Conservation (phyloP, 1,139 yeast species). For the Kodamaea sp. region DNA sequence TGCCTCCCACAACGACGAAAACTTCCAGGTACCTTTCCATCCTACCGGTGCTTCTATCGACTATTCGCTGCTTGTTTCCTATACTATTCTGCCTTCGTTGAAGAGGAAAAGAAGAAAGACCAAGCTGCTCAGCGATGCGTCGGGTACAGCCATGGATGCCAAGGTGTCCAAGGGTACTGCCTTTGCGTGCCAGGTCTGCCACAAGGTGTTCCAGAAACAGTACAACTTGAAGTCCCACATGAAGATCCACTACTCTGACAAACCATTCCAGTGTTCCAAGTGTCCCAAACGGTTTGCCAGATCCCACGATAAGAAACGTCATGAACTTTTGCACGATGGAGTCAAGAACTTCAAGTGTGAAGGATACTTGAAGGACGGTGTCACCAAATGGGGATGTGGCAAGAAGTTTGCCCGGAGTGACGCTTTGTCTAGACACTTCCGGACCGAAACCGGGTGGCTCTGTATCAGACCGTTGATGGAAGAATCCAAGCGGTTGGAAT, state of each 20-base stretch:
- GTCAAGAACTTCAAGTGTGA: slow-evolving; percentile 57
- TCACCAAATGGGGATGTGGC: slow-evolving; percentile 60
- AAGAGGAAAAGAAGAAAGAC: slow-evolving; percentile 33
- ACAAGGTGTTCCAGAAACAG: slow-evolving; percentile 52
- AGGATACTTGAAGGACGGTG: slow-evolving; percentile 52
- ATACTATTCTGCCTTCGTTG: slow-evolving; percentile 38
- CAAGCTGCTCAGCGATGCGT: slow-evolving; percentile 9
- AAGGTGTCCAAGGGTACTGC: slow-evolving; percentile 8
- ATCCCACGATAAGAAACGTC: slow-evolving; percentile 58
- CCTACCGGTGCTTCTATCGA: slow-evolving; percentile 24
- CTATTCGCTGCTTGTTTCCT: slow-evolving; percentile 39
- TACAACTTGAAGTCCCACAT: slow-evolving; percentile 58
- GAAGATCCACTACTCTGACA: slow-evolving; percentile 58
- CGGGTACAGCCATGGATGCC: slow-evolving; percentile 1
- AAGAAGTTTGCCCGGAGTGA: slow-evolving; percentile 59
- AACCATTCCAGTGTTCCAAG: slow-evolving; percentile 51
- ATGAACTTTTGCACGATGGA: slow-evolving; percentile 56
- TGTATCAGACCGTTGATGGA: slow-evolving; percentile 58
- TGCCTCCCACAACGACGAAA: slow-evolving; percentile 1
- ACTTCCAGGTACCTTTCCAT: slow-evolving; percentile 4
- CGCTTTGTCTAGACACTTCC: slow-evolving; percentile 57
- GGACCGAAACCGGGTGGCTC: slow-evolving; percentile 60
- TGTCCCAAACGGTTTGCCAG: slow-evolving; percentile 57
- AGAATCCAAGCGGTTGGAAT: slow-evolving; percentile 31
- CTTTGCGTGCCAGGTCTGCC: slow-evolving; percentile 49